Base-by-base conservation (phyloP, 2,329 filamentous ascomycete genomes). In the Whalleya microplaca region DNA sequence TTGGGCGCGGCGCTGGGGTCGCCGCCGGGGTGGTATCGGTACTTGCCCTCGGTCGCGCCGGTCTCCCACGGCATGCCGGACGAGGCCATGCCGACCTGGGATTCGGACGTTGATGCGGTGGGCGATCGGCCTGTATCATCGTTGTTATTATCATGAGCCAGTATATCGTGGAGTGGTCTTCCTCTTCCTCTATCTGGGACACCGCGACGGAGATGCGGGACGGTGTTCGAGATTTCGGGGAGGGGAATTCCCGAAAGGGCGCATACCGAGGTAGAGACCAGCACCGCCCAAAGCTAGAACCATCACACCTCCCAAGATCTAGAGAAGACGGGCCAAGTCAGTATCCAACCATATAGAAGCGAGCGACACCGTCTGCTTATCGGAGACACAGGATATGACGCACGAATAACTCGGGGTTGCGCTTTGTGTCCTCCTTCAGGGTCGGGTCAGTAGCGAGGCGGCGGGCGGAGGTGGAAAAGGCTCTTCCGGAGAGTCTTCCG, bases 251-350 rank as follows among this genome's bases (percentile, higher is more conserved):
- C 14, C 32, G 3, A 37, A 37, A 37, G 32, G 10, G 32, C 32
- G 66, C 77, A 73, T 83, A 91, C 89, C 89, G 70, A 95, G 91
- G 80, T 93, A 92, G 86, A 88, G 96, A 74, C 94, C 94, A 66
- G 91, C 94, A 69, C 95, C 87, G 71, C 88, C 87, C 72, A 97
- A 90, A 69, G 91, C 90, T 74, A 88, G 88, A 69, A 89, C 87
- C 92, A 98, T 96, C 75, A 98, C 88, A 72, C 86, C 91, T 64
- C 93, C 85, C 65, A 99, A 89, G 72, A 98, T 87, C 95, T 98
- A 70, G 62, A 51, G 44, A 45, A 40, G 18, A 40, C n/a, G 32
- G 20, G n/a, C 7, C 51, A 41, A 41, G 59, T 71, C 50, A 69
- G 66, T 43, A 47, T 55, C 48, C 12, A 43, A 41, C 7, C 27